Percentiles rank a stretch among this genome's conserved stretches.
phyloP scores from a whole-genome alignment of 2,329 filamentous ascomycete genomes.

The Ophiostoma tasmaniense region DNA sequence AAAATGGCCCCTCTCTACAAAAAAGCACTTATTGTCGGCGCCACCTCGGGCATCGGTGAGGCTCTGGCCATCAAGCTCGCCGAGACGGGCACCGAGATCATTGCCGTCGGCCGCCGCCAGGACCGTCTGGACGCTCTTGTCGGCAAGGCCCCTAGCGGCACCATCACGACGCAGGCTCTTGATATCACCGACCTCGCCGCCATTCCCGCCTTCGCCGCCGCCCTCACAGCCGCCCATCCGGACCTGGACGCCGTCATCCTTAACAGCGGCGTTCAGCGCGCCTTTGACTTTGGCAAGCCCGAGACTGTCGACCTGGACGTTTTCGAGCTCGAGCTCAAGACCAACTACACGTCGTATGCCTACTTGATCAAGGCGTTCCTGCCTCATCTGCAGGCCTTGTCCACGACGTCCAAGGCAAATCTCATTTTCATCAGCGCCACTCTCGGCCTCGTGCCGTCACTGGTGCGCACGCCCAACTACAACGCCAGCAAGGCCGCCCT shows the following conservation, averaged over 20 bases:
- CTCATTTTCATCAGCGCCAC: conserved; percentile 27
- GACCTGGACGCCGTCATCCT: conserved; percentile 44
- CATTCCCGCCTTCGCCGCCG: conserved; percentile 28
- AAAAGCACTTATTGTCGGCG: conserved; percentile 41
- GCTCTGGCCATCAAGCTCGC: conserved; percentile 33
- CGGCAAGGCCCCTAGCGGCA: conserved; percentile 13
- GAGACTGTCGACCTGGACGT: conserved; percentile 31
- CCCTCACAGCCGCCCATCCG: conserved; percentile 31
- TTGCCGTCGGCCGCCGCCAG: conserved; percentile 39
- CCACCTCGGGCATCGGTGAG: conserved; percentile 42
- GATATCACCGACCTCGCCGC: conserved; percentile 35
- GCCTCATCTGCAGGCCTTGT: conserved; percentile 31
- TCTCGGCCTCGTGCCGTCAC: conserved; percentile 33
- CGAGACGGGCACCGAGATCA: conserved; percentile 34
- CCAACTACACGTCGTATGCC: conserved; percentile 39
- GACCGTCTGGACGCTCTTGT: conserved; percentile 36
- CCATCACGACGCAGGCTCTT: conserved; percentile 27
- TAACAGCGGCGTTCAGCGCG: conserved; percentile 42
- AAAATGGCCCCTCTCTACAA: conserved; percentile 31
- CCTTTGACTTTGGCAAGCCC: conserved; percentile 36
- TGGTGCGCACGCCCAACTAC: conserved; percentile 36
- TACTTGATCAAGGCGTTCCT: conserved; percentile 37
- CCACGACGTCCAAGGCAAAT: conserved; percentile 12
- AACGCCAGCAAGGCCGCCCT: conserved; percentile 42
- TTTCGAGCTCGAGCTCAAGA: conserved; percentile 34